Conservation (phyloP, 371 early-diverging fungal genomes). For the Blakeslea trispora region DNA sequence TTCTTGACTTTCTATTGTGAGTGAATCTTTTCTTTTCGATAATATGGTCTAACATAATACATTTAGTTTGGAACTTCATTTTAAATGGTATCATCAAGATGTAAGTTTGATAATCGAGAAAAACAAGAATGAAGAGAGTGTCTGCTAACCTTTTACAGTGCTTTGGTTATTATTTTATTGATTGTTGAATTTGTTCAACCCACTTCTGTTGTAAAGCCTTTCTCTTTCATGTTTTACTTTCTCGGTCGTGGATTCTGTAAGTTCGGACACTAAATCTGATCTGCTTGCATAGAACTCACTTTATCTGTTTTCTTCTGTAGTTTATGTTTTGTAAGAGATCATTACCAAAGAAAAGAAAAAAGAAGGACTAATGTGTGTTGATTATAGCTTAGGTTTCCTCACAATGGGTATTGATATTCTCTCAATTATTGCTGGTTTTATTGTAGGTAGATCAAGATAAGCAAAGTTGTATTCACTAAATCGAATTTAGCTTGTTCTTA, state of each 20-base stretch:
- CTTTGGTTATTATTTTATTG: constrained; percentile 9
- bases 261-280: not conserved
- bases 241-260: constrained; percentile 29
- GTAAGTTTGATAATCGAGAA: constrained; percentile 5
- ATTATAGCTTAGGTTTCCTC: constrained; percentile 20
- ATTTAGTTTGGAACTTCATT: constrained; percentile 12
- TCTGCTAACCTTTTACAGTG: not conserved
- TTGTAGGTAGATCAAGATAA: constrained; percentile 13
- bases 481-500: constrained; percentile 10
- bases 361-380: constrained; percentile 2
- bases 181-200: constrained; percentile 19
- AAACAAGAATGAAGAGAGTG: not conserved
- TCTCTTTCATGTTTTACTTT: constrained; percentile 29
- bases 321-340: constrained; percentile 26
- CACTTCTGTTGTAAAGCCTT: constrained; percentile 16
- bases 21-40: not conserved
- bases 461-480: not conserved
- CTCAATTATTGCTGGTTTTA: constrained; percentile 8
- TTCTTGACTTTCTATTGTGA: constrained; percentile 15
- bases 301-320: constrained; percentile 4
- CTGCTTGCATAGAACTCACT: not conserved
- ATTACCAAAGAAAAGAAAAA: not conserved
- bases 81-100: constrained; percentile 19
- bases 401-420: constrained; percentile 12
- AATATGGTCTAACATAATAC: too few species aligned